Evolutionary conservation across 257 asterid genomes (phyloP).

Genomic region (Oldenlandia corymbosa): DNA sequence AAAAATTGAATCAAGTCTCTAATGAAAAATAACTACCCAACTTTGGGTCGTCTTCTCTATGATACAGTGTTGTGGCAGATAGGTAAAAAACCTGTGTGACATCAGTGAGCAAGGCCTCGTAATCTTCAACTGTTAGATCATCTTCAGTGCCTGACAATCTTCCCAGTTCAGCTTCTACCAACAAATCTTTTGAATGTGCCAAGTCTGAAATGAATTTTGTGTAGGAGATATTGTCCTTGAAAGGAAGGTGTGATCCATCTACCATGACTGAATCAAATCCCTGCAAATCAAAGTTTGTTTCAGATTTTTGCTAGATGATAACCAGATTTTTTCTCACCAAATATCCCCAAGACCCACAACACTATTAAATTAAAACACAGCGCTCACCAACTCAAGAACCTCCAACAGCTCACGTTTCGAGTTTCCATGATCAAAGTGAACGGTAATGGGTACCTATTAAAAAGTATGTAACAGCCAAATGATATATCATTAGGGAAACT

Average conservation of each 20-base stretch:
- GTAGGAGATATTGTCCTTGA: slow-evolving; percentile 62
- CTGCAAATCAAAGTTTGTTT: slow-evolving; percentile 33
- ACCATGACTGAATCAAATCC: slow-evolving; percentile 94
- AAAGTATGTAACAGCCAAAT: slow-evolving; percentile 10
- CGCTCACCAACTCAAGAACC: slow-evolving; percentile 72
- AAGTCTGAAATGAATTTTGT: slow-evolving; percentile 58
- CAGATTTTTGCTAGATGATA: background rate
- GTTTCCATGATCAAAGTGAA: slow-evolving; percentile 96
- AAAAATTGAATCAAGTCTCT: background rate
- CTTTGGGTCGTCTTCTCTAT: background rate
- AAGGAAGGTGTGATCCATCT: slow-evolving; percentile 87
- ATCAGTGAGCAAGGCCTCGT: slow-evolving; percentile 84
- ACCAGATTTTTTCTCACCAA: background rate
- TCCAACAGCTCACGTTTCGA: slow-evolving; percentile 79
- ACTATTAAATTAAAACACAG: slow-evolving; percentile 14
- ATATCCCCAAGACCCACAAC: background rate
- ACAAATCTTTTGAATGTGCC: slow-evolving; percentile 56
- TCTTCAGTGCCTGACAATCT: slow-evolving; percentile 98
- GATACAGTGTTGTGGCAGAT: background rate
- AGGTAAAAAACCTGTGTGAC: slow-evolving; percentile 53
- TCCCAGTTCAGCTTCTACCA: slow-evolving; percentile 98
- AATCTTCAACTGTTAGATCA: slow-evolving; percentile 82
- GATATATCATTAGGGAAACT: background rate
- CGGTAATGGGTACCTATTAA: slow-evolving; percentile 83
- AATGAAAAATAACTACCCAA: background rate